A percentile compares a stretch with the other conserved stretches of the same genome.
Evolutionary conservation across 441 rosid species (phyloP).

Genomic region (Sinapis alba): DNA sequence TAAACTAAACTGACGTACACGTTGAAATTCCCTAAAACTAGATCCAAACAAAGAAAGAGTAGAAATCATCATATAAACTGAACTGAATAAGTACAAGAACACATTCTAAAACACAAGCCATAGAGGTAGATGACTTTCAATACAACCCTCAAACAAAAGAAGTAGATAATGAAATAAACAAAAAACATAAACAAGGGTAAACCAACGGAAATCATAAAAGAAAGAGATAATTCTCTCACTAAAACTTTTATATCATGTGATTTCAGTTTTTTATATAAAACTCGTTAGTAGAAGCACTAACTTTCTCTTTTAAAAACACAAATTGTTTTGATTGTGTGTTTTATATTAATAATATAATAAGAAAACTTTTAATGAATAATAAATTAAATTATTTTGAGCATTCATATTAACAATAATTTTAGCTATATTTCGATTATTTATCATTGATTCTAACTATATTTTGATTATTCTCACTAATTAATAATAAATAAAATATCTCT

Average conservation of each 20-base stretch:
- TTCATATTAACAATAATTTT: neutral
- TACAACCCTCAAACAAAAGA: neutral
- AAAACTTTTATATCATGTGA: neutral
- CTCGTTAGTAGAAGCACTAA: neutral
- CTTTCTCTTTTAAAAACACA: neutral
- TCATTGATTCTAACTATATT: too few relatives aligned
- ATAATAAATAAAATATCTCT: too few relatives aligned
- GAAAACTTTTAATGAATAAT: too few relatives aligned
- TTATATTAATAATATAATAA: too few relatives aligned
- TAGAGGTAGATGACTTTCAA: neutral
- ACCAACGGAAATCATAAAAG: neutral
- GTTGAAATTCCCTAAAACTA: neutral
- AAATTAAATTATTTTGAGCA: neutral
- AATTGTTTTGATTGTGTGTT: neutral
- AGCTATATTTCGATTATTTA: neutral
- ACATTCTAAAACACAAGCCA: neutral
- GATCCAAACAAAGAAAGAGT: too few relatives aligned
- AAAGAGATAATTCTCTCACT: neutral
- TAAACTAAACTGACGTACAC: neutral
- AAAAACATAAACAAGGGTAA: neutral
- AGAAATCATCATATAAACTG: too few relatives aligned
- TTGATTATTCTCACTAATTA: too few relatives aligned
- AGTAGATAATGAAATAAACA: neutral
- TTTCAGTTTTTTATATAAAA: neutral
- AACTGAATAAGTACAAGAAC: too few relatives aligned